These are phyloP conservation scores for Boletellus emodensis DNA, from an alignment of 768 basidiomycete species.

Conservation along the genomic window DNA sequence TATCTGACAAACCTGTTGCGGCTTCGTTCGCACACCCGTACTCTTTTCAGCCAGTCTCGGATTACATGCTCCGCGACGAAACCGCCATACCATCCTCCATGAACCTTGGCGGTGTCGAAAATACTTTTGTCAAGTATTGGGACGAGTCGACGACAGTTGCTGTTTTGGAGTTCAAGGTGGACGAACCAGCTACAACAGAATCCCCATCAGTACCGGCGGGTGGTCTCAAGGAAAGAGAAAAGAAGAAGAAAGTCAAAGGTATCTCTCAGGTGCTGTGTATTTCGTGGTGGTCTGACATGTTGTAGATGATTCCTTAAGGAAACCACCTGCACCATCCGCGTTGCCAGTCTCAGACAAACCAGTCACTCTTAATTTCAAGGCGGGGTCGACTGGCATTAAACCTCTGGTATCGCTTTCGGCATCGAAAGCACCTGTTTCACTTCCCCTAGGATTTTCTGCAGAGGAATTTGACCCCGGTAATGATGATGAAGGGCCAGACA, in stretches of 20 bases:
- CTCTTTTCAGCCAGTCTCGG: conserved; percentile 80
- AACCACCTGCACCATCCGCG: conserved; percentile 54
- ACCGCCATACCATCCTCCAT: conserved; percentile 65
- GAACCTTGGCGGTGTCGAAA: conserved; percentile 68
- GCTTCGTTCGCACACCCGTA: conserved; percentile 90
- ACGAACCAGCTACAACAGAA: conserved; percentile 41
- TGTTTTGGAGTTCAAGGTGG: conserved; percentile 75
- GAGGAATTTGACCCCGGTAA: conserved; percentile 49
- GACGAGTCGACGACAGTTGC: conserved; percentile 79
- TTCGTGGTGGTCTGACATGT: conserved; percentile 8
- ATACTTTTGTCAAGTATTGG: conserved; percentile 84
- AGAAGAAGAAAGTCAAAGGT: conserved; percentile 57
- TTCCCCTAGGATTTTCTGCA: conserved; percentile 62
- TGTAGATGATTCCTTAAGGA: conserved; percentile 34
- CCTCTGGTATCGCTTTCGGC: conserved; percentile 17
- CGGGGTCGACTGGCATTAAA: conserved; percentile 24
- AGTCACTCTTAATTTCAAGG: conserved; percentile 72
- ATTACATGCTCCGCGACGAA: conserved; percentile 73
- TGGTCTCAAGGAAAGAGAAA: conserved; percentile 58
- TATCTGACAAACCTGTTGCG: conserved; percentile 84
- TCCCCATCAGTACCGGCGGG: conserved; percentile 30
- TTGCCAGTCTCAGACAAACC: conserved; percentile 78
- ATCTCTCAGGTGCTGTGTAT: background rate
- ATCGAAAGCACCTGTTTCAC: conserved; percentile 36
- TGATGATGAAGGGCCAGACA: conserved; percentile 42